These are phyloP conservation scores for Nicotiana paniculata DNA, from an alignment of 257 asterid genomes.

Conservation along the genomic window DNA sequence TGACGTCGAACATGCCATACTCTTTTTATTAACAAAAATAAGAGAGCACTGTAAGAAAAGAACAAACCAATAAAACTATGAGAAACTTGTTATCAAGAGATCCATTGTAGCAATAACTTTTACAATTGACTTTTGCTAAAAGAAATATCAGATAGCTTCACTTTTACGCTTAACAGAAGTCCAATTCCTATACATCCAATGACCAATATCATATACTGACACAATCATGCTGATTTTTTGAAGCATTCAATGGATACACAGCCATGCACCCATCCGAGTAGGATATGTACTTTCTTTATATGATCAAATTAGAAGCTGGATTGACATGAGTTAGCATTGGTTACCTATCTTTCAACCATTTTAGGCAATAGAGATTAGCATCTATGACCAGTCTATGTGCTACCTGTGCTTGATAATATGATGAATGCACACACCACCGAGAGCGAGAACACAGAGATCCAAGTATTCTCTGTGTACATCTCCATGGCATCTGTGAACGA, in stretches of 20 bases:
- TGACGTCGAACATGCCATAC: too few species aligned
- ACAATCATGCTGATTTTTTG: background rate
- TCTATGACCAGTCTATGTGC: slow-evolving; percentile 39
- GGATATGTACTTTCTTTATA: background rate
- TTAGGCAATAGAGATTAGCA: background rate
- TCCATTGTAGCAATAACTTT: background rate
- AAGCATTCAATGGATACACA: background rate
- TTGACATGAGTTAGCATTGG: background rate
- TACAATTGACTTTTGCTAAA: background rate
- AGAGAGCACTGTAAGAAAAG: background rate
- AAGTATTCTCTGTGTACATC: slow-evolving; percentile 90
- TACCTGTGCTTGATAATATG: slow-evolving; percentile 73
- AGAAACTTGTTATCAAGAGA: background rate
- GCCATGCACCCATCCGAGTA: background rate
- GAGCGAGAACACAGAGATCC: slow-evolving; percentile 93
- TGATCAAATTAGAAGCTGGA: background rate
- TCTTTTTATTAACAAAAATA: background rate
- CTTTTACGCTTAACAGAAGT: background rate
- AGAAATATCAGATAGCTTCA: background rate
- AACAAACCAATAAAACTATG: background rate
- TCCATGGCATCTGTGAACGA: slow-evolving; percentile 97
- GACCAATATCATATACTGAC: background rate
- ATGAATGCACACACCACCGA: slow-evolving; percentile 95
- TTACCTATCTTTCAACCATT: background rate
- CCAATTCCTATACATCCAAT: slow-evolving; percentile 2